phyloP scores from a whole-genome alignment of 208 protist genomes.

The Trichomonas vaginalis region DNA sequence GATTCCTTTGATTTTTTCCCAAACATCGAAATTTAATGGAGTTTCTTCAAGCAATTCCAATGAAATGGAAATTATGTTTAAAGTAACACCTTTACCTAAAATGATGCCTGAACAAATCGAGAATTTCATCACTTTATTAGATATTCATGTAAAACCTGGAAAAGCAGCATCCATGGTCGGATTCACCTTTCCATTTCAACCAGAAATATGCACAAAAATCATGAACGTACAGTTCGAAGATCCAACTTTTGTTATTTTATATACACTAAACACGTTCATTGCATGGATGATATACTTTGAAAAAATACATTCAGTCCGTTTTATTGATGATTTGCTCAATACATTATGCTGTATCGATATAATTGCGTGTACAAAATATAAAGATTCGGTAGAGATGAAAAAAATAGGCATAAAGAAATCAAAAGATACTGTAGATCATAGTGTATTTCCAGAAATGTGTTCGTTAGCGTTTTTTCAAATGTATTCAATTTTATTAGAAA shows the following conservation, averaged over 20 bases:
- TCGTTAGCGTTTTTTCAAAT: background rate
- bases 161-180: background rate
- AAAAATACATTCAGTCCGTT: background rate
- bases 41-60: background rate
- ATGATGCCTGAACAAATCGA: background rate
- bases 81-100: background rate
- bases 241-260: background rate
- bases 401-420: background rate
- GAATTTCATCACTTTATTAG: background rate
- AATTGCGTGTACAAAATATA: background rate
- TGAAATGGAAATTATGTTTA: background rate
- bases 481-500: background rate
- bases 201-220: background rate
- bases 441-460: background rate
- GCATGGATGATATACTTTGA: background rate
- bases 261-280: background rate
- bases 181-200: background rate
- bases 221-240: background rate
- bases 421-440: background rate
- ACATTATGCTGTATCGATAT: background rate
- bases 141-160: background rate
- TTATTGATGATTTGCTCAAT: background rate
- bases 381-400: too few species aligned
- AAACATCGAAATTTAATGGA: background rate
- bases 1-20: background rate